Evolutionary conservation across 495 filamentous ascomycete species (phyloP).

Genomic region (Geopyxis carbonaria): DNA sequence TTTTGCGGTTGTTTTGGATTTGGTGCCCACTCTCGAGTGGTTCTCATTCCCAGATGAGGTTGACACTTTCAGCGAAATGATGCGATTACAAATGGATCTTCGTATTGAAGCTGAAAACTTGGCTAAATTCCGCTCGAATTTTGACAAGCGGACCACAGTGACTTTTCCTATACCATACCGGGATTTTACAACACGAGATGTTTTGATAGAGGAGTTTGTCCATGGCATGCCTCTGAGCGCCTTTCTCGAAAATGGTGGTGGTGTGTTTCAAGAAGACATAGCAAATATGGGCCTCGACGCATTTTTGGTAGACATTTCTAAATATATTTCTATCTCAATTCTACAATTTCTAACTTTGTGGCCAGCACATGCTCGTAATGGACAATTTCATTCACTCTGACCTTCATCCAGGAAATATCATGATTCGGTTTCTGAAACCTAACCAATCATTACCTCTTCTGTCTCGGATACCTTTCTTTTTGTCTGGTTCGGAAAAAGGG

Average conservation of each 20-base stretch:
- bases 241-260: conserved; percentile 81
- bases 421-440: conserved; percentile 95
- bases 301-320: conserved; percentile 42
- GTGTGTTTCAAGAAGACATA: conserved; percentile 84
- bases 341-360: neutral
- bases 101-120: conserved; percentile 90
- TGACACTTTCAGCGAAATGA: conserved; percentile 90
- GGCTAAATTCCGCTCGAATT: conserved; percentile 73
- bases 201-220: conserved; percentile 91
- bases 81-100: conserved; percentile 87
- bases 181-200: conserved; percentile 77
- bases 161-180: conserved; percentile 92
- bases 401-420: conserved; percentile 95
- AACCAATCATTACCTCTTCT: conserved; percentile 44
- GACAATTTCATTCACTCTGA: conserved; percentile 99
- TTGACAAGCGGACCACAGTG: conserved; percentile 72
- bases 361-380: conserved; percentile 71
- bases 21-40: conserved; percentile 93
- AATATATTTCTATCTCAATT: conserved; percentile 4
- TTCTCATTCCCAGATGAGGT: conserved; percentile 92
- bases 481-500: conserved; percentile 29
- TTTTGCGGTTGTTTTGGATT: conserved; percentile 72
- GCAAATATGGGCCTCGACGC: conserved; percentile 90
- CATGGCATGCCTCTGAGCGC: conserved; percentile 79
- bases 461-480: conserved; percentile 25